Evolutionary conservation across 2,329 filamentous ascomycete species (phyloP).

Genomic region (Penicillium sp.): DNA sequence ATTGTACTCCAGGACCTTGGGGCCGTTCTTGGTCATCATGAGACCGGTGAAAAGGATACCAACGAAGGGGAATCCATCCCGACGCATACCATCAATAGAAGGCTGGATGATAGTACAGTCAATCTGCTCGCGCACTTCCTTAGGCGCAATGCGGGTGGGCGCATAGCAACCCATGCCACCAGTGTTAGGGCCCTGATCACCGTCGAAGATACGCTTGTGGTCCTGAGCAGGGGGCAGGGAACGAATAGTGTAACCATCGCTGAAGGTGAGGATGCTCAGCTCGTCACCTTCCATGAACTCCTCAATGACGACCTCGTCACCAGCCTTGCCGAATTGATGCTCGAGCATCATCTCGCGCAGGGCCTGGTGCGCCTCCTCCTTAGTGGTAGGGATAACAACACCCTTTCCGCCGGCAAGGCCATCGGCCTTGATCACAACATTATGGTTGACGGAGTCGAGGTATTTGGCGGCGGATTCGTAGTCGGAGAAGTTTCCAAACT

Average conservation of each 20-base stretch:
- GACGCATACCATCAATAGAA: constrained; percentile 84
- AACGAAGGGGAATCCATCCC: constrained; percentile 63
- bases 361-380: constrained; percentile 79
- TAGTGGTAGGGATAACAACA: constrained; percentile 82
- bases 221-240: constrained; percentile 91
- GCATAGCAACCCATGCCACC: constrained; percentile 98
- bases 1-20: constrained; percentile 89
- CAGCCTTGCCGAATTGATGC: constrained; percentile 82
- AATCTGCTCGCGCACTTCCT: constrained; percentile 75
- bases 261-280: constrained; percentile 87
- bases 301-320: constrained; percentile 91
- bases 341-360: constrained; percentile 90
- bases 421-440: constrained; percentile 90
- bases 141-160: constrained; percentile 78
- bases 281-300: constrained; percentile 92
- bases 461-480: constrained; percentile 75
- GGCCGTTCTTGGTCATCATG: constrained; percentile 83
- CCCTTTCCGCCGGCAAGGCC: constrained; percentile 94
- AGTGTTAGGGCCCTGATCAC: constrained; percentile 88
- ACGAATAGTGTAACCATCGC: constrained; percentile 82
- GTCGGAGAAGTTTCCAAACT: constrained; percentile 84
- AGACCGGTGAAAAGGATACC: constrained; percentile 65
- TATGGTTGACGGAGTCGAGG: constrained; percentile 70
- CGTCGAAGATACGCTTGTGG: constrained; percentile 93
- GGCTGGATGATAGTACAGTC: constrained; percentile 84